These are phyloP conservation scores for Arthrobotrys iridis DNA, from an alignment of 2,329 filamentous ascomycete genomes.

Conservation along the genomic window DNA sequence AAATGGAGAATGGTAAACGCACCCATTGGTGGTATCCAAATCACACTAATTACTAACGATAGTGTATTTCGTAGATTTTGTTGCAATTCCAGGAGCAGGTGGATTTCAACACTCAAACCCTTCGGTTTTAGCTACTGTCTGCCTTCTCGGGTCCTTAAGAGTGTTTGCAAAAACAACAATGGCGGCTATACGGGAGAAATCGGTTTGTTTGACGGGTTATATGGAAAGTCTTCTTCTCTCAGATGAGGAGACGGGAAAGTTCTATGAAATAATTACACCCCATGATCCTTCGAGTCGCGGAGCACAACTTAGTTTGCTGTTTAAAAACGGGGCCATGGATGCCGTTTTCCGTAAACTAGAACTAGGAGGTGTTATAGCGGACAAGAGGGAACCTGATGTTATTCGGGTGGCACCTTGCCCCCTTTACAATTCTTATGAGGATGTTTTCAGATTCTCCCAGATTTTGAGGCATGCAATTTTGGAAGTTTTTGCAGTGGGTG, in stretches of 20 bases:
- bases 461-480: slow-evolving; percentile 60
- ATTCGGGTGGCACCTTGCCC: slow-evolving; percentile 84
- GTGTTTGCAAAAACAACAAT: slow-evolving; percentile 79
- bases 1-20: slow-evolving; percentile 75
- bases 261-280: slow-evolving; percentile 75
- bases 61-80: slow-evolving; percentile 57
- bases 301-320: slow-evolving; percentile 79
- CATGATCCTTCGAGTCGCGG: slow-evolving; percentile 74
- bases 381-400: slow-evolving; percentile 86
- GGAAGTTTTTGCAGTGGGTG: neutral
- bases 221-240: slow-evolving; percentile 70
- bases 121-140: slow-evolving; percentile 78
- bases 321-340: slow-evolving; percentile 77
- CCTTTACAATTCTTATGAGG: slow-evolving; percentile 81
- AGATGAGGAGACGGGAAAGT: slow-evolving; percentile 57
- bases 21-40: too few relatives aligned
- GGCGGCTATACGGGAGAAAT: slow-evolving; percentile 74
- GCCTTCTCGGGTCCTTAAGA: slow-evolving; percentile 76
- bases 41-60: neutral
- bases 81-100: slow-evolving; percentile 78
- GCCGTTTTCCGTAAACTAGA: slow-evolving; percentile 72
- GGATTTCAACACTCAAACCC: slow-evolving; percentile 90
- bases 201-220: slow-evolving; percentile 78
- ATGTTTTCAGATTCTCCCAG: slow-evolving; percentile 73
- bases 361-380: slow-evolving; percentile 76